phyloP scores from a whole-genome alignment of 768 basidiomycete genomes.

The Lentinula lateritia region DNA sequence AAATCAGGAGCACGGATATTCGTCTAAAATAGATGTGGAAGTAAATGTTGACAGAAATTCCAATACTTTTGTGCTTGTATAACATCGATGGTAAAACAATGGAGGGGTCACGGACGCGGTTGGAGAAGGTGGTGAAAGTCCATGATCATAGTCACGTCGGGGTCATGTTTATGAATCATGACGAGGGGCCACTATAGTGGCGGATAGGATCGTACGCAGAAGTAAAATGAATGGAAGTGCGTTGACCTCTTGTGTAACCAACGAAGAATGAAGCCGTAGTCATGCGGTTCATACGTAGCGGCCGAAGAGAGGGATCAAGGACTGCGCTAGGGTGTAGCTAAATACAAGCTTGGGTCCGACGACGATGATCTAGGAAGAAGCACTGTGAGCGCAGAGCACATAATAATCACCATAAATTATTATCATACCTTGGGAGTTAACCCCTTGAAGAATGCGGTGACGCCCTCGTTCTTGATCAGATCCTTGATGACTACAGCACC shows the following conservation, averaged over 20 bases:
- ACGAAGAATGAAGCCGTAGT: not conserved
- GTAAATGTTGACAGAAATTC: not conserved
- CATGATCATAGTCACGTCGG: not conserved
- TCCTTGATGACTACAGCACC: constrained; percentile 82
- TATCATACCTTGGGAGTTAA: constrained; percentile 84
- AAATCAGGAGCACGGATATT: not conserved
- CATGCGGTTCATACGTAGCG: constrained; percentile 58
- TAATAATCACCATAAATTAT: constrained; percentile 18
- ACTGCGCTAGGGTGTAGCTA: constrained; percentile 96
- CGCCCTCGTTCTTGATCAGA: constrained; percentile 81
- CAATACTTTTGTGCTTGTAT: not conserved
- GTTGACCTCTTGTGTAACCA: not conserved
- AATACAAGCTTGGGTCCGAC: constrained; percentile 98
- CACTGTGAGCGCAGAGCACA: constrained; percentile 17
- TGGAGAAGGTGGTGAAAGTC: not conserved
- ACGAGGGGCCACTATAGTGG: not conserved
- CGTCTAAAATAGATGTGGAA: not conserved
- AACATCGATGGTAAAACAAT: not conserved
- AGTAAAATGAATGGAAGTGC: too few species aligned
- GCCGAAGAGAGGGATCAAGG: constrained; percentile 87
- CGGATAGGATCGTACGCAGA: not conserved
- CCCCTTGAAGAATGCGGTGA: constrained; percentile 89
- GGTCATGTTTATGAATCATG: not conserved
- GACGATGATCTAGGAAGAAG: constrained; percentile 69
- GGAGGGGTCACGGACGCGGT: not conserved